These are phyloP conservation scores for Digitaria exilis DNA, from an alignment of 202 grass and related monocot genomes.

Conservation along the genomic window DNA sequence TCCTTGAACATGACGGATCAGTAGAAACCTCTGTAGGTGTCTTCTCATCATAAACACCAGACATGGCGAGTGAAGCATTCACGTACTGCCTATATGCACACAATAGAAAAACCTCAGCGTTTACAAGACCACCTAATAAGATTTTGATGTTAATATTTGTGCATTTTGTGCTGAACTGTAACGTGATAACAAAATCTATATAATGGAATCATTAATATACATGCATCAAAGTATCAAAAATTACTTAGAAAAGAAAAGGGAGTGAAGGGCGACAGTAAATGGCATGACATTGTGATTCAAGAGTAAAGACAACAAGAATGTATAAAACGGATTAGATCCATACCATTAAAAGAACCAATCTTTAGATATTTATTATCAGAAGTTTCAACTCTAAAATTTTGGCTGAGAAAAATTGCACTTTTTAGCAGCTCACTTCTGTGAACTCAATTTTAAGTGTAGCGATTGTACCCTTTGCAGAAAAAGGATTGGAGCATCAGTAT, in stretches of 20 bases:
- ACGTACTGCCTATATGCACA: background rate
- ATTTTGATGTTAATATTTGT: background rate
- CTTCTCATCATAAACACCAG: constrained; percentile 13
- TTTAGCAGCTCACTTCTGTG: too few species aligned
- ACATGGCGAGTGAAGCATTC: constrained; percentile 20
- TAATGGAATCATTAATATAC: background rate
- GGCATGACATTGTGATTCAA: background rate
- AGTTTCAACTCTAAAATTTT: too few species aligned
- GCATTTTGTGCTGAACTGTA: background rate
- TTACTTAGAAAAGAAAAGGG: background rate
- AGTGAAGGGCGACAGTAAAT: background rate
- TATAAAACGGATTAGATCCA: background rate
- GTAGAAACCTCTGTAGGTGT: background rate
- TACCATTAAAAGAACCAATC: too few species aligned
- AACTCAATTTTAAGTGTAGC: too few species aligned
- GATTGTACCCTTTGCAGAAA: too few species aligned
- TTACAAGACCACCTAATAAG: constrained; percentile 25
- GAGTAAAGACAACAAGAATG: background rate
- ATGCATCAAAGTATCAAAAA: constrained; percentile 7
- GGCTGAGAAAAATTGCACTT: too few species aligned
- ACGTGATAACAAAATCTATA: background rate
- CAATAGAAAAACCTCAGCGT: background rate
- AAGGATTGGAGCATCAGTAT: too few species aligned
- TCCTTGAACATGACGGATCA: constrained; percentile 37
- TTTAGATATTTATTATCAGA: too few species aligned